A percentile compares a stretch with the other conserved stretches of the same genome.
Evolutionary conservation across 1,284 basidiomycete genomes (phyloP).

Genomic region (Fistulina hepatica): DNA sequence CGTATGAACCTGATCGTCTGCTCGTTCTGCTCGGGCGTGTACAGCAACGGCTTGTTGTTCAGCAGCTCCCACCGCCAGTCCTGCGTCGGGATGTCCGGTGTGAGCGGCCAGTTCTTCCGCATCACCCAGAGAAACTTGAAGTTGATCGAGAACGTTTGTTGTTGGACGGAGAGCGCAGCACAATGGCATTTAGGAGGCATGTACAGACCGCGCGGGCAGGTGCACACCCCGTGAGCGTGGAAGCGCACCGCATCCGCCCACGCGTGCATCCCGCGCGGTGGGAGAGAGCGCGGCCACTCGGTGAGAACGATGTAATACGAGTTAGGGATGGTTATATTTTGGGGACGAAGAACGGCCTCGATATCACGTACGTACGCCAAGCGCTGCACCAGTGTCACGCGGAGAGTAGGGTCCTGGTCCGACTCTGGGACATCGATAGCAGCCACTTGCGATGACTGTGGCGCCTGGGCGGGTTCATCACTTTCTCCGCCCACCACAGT

Average conservation of each 20-base stretch:
- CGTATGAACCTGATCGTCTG: constrained; percentile 8
- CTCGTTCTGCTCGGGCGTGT: constrained; percentile 6
- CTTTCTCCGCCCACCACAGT: too few species aligned
- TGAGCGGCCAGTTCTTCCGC: too few species aligned
- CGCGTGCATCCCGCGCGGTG: constrained; percentile 10
- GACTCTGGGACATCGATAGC: too few species aligned
- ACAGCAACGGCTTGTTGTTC: background rate
- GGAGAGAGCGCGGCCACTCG: constrained; percentile 10
- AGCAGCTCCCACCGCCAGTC: constrained; percentile 3
- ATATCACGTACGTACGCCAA: too few species aligned
- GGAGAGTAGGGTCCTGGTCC: too few species aligned
- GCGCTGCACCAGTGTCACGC: too few species aligned
- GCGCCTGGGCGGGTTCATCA: too few species aligned
- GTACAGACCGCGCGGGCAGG: constrained; percentile 3
- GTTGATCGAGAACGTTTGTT: background rate
- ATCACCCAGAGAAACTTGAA: background rate
- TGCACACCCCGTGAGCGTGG: constrained; percentile 8
- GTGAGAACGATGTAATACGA: constrained; percentile 8
- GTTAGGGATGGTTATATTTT: constrained; percentile 10
- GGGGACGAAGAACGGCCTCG: too few species aligned
- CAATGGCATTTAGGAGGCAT: constrained; percentile 2
- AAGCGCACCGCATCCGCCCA: constrained; percentile 10
- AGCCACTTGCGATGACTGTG: too few species aligned
- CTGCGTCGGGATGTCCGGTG: background rate
- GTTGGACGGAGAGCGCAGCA: background rate